These are phyloP conservation scores for Sanghuangporus weigelae DNA, from an alignment of 1,284 basidiomycete genomes.

Conservation along the genomic window DNA sequence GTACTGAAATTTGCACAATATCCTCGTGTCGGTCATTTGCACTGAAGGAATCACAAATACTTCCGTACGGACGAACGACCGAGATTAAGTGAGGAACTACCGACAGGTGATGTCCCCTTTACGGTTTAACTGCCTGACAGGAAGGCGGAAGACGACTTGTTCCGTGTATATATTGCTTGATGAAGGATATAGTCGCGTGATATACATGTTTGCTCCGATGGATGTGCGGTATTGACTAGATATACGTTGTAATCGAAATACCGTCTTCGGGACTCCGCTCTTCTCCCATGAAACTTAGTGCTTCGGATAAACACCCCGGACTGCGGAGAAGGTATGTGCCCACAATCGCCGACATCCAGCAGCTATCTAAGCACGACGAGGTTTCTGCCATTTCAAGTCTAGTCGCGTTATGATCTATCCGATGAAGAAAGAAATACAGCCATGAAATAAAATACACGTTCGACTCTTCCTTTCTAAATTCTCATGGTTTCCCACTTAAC, in stretches of 20 bases:
- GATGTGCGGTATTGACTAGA: too few relatives aligned
- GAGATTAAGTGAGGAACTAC: neutral
- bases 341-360: neutral
- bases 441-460: neutral
- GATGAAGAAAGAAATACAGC: neutral
- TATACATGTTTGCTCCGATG: too few relatives aligned
- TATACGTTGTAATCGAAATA: too few relatives aligned
- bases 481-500: constrained; percentile 32
- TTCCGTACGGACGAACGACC: neutral
- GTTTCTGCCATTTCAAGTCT: neutral
- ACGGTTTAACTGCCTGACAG: neutral
- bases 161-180: neutral
- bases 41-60: neutral
- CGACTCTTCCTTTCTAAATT: neutral
- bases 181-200: too few relatives aligned
- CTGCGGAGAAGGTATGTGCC: too few relatives aligned
- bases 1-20: too few relatives aligned
- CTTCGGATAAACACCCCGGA: too few relatives aligned
- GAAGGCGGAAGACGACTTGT: neutral
- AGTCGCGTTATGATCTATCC: neutral
- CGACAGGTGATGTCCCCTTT: neutral
- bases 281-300: too few relatives aligned
- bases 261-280: too few relatives aligned
- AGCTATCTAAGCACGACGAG: neutral
- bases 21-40: neutral